A percentile compares a stretch with the other conserved stretches of the same genome.
Evolutionary conservation across 2,329 filamentous ascomycete species (phyloP).

Genomic region (Alternaria sp.): DNA sequence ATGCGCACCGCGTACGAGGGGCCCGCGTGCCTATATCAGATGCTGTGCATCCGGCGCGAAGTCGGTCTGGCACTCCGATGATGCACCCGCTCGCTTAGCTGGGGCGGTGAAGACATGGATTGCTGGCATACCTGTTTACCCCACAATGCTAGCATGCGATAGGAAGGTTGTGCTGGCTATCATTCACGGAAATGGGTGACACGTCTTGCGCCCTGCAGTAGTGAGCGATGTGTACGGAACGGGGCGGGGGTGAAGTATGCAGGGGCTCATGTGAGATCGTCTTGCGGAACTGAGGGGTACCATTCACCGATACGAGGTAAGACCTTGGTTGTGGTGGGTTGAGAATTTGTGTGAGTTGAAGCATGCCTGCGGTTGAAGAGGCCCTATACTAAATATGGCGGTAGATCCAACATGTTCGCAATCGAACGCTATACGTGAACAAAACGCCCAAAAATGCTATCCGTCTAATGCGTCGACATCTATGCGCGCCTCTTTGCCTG

Average conservation of each 20-base stretch:
- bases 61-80: conserved; percentile 2
- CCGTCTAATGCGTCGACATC: neutral
- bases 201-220: conserved; percentile 13
- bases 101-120: conserved; percentile 25
- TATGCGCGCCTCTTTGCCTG: conserved; percentile 13
- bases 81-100: conserved; percentile 19
- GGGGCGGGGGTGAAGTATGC: conserved; percentile 9
- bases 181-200: conserved; percentile 1
- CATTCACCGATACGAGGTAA: neutral
- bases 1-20: neutral
- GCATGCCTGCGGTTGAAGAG: neutral
- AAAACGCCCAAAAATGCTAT: conserved; percentile 10
- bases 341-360: neutral
- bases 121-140: conserved; percentile 15
- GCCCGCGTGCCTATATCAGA: conserved; percentile 2
- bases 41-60: neutral
- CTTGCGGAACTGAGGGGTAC: conserved; percentile 5
- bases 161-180: neutral
- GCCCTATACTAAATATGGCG: neutral
- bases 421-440: neutral
- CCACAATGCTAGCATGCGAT: conserved; percentile 11
- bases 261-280: conserved; percentile 13
- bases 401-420: neutral
- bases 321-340: neutral
- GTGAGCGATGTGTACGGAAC: conserved; percentile 3